phyloP scores from a whole-genome alignment of 257 asterid genomes.

The Catharanthus roseus region DNA sequence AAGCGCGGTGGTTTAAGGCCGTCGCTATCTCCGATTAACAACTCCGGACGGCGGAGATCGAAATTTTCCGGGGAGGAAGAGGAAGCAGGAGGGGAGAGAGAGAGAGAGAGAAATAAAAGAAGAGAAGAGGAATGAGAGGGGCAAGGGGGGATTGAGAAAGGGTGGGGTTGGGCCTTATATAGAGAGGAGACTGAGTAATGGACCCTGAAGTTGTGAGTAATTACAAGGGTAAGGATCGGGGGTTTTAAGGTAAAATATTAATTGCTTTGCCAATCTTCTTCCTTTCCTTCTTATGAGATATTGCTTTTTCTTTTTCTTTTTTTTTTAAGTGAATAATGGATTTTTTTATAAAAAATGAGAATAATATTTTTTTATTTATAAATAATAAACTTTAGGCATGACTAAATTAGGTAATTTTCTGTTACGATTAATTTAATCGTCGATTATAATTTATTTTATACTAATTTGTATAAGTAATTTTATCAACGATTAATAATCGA shows the following conservation, averaged over 20 bases:
- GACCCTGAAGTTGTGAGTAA: conserved; percentile 18
- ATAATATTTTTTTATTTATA: no score
- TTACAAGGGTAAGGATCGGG: conserved; percentile 13
- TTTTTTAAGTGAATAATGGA: no score
- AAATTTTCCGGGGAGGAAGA: background rate
- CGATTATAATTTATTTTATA: no score
- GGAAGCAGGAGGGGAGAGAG: background rate
- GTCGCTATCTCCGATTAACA: background rate
- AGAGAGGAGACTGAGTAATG: background rate
- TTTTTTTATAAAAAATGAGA: no score
- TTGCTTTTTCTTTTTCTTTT: no score
- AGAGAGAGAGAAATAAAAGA: background rate
- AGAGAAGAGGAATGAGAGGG: background rate
- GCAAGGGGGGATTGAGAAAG: background rate
- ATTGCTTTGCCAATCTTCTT: background rate
- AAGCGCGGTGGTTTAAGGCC: background rate
- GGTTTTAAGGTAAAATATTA: no score
- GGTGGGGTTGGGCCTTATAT: conserved; percentile 8
- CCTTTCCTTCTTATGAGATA: no score
- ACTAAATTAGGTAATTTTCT: no score
- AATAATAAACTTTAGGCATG: no score
- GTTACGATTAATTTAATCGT: no score
- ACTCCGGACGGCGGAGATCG: background rate
- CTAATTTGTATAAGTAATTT: no score
- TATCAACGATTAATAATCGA: no score